A percentile compares a stretch with the other conserved stretches of the same genome.
phyloP scores from a whole-genome alignment of 257 asterid genomes.

The Gentiana straminea region DNA sequence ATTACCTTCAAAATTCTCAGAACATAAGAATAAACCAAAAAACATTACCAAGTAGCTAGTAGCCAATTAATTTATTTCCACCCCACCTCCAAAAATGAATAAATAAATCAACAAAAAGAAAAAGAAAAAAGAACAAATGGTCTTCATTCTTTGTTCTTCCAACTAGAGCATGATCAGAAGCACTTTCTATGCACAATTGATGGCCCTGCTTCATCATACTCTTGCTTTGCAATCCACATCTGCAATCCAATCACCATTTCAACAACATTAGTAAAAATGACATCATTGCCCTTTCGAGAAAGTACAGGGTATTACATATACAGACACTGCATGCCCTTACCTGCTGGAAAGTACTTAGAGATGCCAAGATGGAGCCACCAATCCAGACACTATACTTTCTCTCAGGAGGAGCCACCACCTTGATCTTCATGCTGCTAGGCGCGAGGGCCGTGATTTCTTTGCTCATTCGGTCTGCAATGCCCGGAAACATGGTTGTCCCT shows the following conservation, averaged over 20 bases:
- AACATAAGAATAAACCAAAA: too few species aligned
- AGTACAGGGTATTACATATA: too few species aligned
- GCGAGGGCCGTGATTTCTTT: slow-evolving; percentile 14
- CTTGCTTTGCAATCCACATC: slow-evolving; percentile 16
- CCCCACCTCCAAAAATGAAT: too few species aligned
- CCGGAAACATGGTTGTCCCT: slow-evolving; percentile 8
- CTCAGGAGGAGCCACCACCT: slow-evolving; percentile 15
- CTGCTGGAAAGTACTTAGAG: slow-evolving; percentile 16
- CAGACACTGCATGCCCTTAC: not conserved
- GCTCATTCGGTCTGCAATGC: slow-evolving; percentile 13
- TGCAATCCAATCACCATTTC: slow-evolving; percentile 3
- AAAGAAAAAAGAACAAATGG: not conserved
- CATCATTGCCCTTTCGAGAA: too few species aligned
- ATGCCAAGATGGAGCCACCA: slow-evolving; percentile 15
- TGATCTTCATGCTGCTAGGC: slow-evolving; percentile 12
- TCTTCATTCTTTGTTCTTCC: not conserved
- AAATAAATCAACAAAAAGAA: too few species aligned
- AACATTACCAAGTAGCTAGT: too few species aligned
- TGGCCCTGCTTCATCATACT: slow-evolving; percentile 12
- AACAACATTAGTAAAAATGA: not conserved
- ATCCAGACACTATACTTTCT: slow-evolving; percentile 15
- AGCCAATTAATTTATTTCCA: too few species aligned
- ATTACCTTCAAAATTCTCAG: too few species aligned
- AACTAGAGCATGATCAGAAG: slow-evolving; percentile 1
- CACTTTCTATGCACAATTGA: slow-evolving; percentile 18